Evolutionary conservation across 2,329 filamentous ascomycete genomes (phyloP).

Genomic region (Aspergillus pseudotamarii): DNA sequence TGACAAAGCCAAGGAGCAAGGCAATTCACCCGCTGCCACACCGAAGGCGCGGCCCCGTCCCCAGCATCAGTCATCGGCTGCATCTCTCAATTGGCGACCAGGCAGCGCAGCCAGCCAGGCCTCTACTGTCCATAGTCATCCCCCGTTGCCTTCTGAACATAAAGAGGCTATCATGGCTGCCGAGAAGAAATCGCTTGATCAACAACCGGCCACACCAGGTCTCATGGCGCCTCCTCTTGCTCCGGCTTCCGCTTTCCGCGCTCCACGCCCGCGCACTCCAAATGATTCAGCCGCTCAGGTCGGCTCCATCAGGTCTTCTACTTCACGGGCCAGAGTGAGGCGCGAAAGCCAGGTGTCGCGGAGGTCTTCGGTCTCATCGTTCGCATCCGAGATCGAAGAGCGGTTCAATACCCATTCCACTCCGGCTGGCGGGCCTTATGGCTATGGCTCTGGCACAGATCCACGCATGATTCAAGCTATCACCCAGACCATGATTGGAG

Average conservation of each 20-base stretch:
- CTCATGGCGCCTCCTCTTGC: constrained; percentile 83
- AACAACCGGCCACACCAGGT: constrained; percentile 43
- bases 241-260: constrained; percentile 73
- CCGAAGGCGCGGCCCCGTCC: constrained; percentile 37
- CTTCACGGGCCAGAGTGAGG: constrained; percentile 60
- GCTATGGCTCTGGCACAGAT: constrained; percentile 75
- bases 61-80: constrained; percentile 35
- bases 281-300: constrained; percentile 52
- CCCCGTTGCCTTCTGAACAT: constrained; percentile 81
- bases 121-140: constrained; percentile 55
- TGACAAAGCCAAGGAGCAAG: constrained; percentile 31
- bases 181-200: constrained; percentile 59
- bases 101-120: constrained; percentile 72
- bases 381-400: constrained; percentile 88
- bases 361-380: constrained; percentile 89
- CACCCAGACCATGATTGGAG: constrained; percentile 98
- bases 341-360: constrained; percentile 56
- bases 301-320: constrained; percentile 51
- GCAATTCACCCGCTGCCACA: constrained; percentile 40
- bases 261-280: constrained; percentile 63
- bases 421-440: constrained; percentile 53
- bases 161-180: constrained; percentile 82
- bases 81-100: constrained; percentile 57
- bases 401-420: constrained; percentile 76
- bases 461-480: constrained; percentile 99